phyloP scores from a whole-genome alignment of 23 red algal species.

The Gracilariopsis chorda region DNA sequence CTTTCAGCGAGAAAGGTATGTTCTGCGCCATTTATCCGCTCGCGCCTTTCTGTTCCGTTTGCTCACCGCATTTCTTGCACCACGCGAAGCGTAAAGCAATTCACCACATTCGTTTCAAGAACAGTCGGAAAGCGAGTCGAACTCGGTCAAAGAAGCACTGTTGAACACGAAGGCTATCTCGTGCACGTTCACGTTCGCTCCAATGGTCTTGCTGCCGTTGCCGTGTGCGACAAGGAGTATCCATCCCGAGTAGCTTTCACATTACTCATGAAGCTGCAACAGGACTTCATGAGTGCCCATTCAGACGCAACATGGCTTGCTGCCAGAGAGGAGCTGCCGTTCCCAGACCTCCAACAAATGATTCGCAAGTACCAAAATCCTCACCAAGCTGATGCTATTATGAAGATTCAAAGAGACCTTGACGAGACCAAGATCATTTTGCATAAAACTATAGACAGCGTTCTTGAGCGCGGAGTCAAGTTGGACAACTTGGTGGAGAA shows the following conservation, averaged over 20 bases:
- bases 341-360: slow-evolving; percentile 57
- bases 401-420: slow-evolving; percentile 96
- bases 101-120: slow-evolving; percentile 90
- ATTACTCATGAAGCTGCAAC: slow-evolving; percentile 84
- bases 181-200: slow-evolving; percentile 83
- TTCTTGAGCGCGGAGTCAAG: slow-evolving; percentile 96
- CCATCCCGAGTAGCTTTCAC: slow-evolving; percentile 98
- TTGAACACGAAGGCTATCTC: slow-evolving; percentile 90
- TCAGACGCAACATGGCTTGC: slow-evolving; percentile 71
- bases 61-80: neutral
- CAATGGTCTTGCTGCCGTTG: slow-evolving; percentile 77
- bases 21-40: neutral
- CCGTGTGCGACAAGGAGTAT: slow-evolving; percentile 94
- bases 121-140: slow-evolving; percentile 85
- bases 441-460: slow-evolving; percentile 95
- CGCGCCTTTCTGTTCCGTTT: neutral
- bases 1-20: slow-evolving; percentile 91
- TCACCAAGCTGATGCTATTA: slow-evolving; percentile 89
- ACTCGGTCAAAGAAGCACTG: slow-evolving; percentile 79
- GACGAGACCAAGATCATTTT: slow-evolving; percentile 99
- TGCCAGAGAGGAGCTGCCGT: slow-evolving; percentile 49
- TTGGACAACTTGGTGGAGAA: slow-evolving; percentile 98
- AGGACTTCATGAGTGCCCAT: slow-evolving; percentile 80
- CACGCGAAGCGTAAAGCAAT: slow-evolving; percentile 74
- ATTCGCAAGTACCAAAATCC: slow-evolving; percentile 98